A percentile compares a stretch with the other conserved stretches of the same genome.
Conservation (phyloP, 2,329 filamentous ascomycete species). For the Colletotrichum cordylinicola region DNA sequence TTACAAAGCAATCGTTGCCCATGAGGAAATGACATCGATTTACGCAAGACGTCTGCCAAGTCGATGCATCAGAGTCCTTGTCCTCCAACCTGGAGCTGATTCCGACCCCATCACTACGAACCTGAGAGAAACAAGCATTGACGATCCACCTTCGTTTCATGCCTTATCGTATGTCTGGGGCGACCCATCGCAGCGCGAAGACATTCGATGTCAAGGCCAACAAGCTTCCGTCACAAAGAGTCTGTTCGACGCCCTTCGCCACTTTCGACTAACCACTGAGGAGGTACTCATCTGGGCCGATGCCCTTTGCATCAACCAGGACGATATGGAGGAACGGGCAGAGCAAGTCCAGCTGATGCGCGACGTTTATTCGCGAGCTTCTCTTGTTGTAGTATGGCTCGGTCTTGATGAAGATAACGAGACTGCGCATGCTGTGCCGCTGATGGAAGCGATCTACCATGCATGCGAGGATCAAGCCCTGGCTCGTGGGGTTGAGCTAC, state of each 20-base stretch:
- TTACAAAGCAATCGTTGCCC: rapidly evolving
- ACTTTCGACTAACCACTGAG: slow-evolving; percentile 4
- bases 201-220: not conserved
- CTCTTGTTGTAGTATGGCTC: slow-evolving; percentile 19
- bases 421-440: not conserved
- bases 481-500: not conserved
- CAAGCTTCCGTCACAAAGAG: slow-evolving; percentile 18
- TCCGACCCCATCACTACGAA: not conserved
- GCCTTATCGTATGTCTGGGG: not conserved
- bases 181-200: not conserved
- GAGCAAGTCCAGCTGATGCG: slow-evolving; percentile 24
- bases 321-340: slow-evolving; percentile 15
- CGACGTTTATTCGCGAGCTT: slow-evolving; percentile 16
- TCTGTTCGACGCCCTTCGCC: slow-evolving; percentile 22
- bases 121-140: not conserved
- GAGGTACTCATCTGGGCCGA: slow-evolving; percentile 23
- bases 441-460: not conserved
- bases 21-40: not conserved
- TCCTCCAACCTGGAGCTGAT: not conserved
- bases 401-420: not conserved
- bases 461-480: not conserved
- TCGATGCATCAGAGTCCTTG: not conserved
- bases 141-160: not conserved
- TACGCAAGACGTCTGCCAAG: not conserved
- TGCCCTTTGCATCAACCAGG: slow-evolving; percentile 25